These are phyloP conservation scores for Didymella arachidicola DNA, from an alignment of 2,329 filamentous ascomycete genomes.

Conservation along the genomic window DNA sequence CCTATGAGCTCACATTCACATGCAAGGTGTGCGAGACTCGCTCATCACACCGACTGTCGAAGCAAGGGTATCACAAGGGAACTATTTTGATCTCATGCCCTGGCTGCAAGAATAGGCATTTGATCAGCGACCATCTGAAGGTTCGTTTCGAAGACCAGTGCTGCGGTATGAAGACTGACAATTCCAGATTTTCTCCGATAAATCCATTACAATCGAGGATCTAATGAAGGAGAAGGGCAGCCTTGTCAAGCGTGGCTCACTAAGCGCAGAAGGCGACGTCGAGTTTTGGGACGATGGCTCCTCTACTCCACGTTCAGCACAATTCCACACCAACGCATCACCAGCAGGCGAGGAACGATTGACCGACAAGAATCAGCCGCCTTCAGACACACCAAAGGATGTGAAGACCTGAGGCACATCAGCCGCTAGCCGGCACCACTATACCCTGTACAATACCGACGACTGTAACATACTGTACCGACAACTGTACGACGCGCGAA, in stretches of 20 bases:
- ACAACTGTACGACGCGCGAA: slow-evolving; percentile 7
- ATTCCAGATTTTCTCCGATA: slow-evolving; percentile 73
- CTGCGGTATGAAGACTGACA: slow-evolving; percentile 9
- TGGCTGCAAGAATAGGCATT: slow-evolving; percentile 81
- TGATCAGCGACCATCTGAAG: slow-evolving; percentile 89
- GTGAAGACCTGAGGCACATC: neutral
- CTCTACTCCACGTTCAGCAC: slow-evolving; percentile 44
- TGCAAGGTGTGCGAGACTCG: slow-evolving; percentile 84
- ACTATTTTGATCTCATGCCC: slow-evolving; percentile 91
- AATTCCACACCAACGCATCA: slow-evolving; percentile 43
- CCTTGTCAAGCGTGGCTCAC: slow-evolving; percentile 72
- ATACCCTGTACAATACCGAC: slow-evolving; percentile 22
- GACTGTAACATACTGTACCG: slow-evolving; percentile 15
- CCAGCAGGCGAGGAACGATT: slow-evolving; percentile 37
- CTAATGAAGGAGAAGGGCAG: slow-evolving; percentile 78
- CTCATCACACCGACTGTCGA: slow-evolving; percentile 85
- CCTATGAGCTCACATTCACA: slow-evolving; percentile 90
- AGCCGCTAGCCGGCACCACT: slow-evolving; percentile 16
- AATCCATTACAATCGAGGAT: slow-evolving; percentile 75
- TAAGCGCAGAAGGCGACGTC: slow-evolving; percentile 81
- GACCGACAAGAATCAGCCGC: slow-evolving; percentile 26
- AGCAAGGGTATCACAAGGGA: slow-evolving; percentile 93
- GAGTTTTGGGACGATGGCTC: slow-evolving; percentile 87
- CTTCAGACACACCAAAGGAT: slow-evolving; percentile 25
- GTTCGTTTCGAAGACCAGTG: slow-evolving; percentile 44